Evolutionary conservation across 176 grass and related monocot genomes (phyloP), one percentile per base, ranked within the genome.

Genomic region (Themeda triandra): DNA sequence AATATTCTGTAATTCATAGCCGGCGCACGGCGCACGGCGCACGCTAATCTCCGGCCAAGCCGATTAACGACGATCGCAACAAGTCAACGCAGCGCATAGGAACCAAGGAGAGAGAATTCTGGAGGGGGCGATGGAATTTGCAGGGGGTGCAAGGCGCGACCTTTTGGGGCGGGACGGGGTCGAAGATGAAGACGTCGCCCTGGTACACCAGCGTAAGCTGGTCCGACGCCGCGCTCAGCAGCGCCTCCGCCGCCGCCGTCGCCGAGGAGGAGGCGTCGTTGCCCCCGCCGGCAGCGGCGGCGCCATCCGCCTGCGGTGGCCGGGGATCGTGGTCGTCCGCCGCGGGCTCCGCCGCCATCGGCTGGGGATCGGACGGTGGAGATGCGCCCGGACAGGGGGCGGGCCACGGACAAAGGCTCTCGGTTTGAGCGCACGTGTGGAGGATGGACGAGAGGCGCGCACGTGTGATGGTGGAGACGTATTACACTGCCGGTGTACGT

Each of bases 141-240:
- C 62, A 67, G 53, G 62, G 67, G 69, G 81, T 84, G 72, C 53
- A 87, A 63, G 77, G 81, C 27, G 60, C 53, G 60, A 94, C 90
- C 92, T 94, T 94, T 79, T 90, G 84, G 63, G 92, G 87, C 32
- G 92, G 80, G 73, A 94, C 92, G 82, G 89, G 88, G 80, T 94
- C 92, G 87, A 94, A 94, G 85, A 94, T 87, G 79, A 81, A 92
- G 75, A 92, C 92, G 69, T 94, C 92, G 33, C 92, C 92, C 85
- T 92, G 92, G 82, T 92, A 94, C 56, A 91, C 76, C 36, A 92
- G 65, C 49, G 92, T 92, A 37, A 94, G 92, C 87, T 94, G 92
- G 79, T 94, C 88, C 87, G 91, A 89, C 28, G 84, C 30, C 27
- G 87, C 29, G 87, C 80, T 92, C 67, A 89, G 60, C 66, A 92